These are phyloP conservation scores for Hypoxylon lienhwacheense DNA, from an alignment of 495 filamentous ascomycete genomes.

Conservation along the genomic window DNA sequence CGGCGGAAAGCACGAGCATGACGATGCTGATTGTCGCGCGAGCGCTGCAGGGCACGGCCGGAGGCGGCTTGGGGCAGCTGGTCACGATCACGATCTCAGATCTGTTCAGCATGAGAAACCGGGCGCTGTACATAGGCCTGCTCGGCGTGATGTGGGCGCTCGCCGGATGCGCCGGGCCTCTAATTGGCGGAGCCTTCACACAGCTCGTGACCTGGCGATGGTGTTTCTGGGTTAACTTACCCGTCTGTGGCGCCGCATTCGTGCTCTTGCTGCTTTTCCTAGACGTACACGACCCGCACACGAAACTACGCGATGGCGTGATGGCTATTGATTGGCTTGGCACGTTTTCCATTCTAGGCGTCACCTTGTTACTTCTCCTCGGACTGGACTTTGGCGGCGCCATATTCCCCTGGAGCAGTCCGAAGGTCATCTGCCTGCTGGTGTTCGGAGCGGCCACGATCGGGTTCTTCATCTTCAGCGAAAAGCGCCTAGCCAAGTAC, in stretches of 20 bases:
- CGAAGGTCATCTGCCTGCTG: slow-evolving; percentile 70
- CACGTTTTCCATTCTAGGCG: slow-evolving; percentile 60
- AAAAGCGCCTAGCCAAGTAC: slow-evolving; percentile 66
- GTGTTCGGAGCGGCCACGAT: slow-evolving; percentile 64
- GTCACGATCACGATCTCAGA: slow-evolving; percentile 76
- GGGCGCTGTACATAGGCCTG: slow-evolving; percentile 36
- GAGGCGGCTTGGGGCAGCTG: slow-evolving; percentile 71
- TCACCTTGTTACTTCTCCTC: slow-evolving; percentile 72
- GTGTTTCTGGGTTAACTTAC: slow-evolving; percentile 60
- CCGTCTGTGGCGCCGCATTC: slow-evolving; percentile 58
- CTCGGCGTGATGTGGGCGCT: slow-evolving; percentile 67
- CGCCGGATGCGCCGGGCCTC: slow-evolving; percentile 66
- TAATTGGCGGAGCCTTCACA: slow-evolving; percentile 71
- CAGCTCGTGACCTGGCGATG: slow-evolving; percentile 39
- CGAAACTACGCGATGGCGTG: slow-evolving; percentile 52
- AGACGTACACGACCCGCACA: slow-evolving; percentile 63
- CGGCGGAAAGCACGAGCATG: slow-evolving; percentile 64
- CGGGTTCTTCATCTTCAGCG: slow-evolving; percentile 60
- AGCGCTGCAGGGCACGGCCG: slow-evolving; percentile 74
- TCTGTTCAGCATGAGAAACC: slow-evolving; percentile 48
- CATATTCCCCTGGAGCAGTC: slow-evolving; percentile 65
- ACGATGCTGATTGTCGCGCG: slow-evolving; percentile 71
- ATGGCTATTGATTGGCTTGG: slow-evolving; percentile 56
- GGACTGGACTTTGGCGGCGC: slow-evolving; percentile 72
- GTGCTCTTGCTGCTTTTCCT: slow-evolving; percentile 57